Evolutionary conservation across 2,329 filamentous ascomycete species (phyloP), one percentile per base, ranked within the genome.

Genomic region (Beauveria rudraprayagi): DNA sequence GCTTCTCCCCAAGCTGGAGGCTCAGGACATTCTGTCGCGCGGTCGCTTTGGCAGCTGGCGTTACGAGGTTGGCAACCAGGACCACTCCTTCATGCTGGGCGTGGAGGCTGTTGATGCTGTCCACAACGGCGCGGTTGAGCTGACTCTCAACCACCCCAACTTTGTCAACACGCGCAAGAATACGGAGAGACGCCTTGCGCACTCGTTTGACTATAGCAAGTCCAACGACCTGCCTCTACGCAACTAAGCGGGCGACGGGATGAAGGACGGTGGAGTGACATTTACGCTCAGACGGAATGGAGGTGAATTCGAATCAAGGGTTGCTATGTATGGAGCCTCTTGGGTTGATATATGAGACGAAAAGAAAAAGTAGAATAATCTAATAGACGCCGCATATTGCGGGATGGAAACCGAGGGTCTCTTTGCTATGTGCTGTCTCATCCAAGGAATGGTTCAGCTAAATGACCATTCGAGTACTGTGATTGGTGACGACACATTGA

Each of bases 41-140:
- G 94, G 94, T 69, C 92, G 94, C 65, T 99, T 99, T 77, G 94
- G 94, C 70, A 93, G 89, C 82, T 99, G 94, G 94, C 85, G 91
- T 73, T 99, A 99, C 80, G 94, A 99, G 78, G 90, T 86, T 67
- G 92, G 91, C 72, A 96, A 96, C 84, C 92, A 96, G 83, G 92
- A 97, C 77, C 92, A 97, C 83, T 93, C 89, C 28, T 97, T 97
- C 78, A 97, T 97, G 92, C 82, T 96, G 65, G 92, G 92, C 73
- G 92, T 96, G 22, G 92, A 97, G 79, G 92, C 92, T 54, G 92
- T 86, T 44, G 92, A 97, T 78, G 86, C 91, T 79, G 91, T 96
- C 71, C 85, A 92, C 76, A 92, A 88, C 75, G 92, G 92, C 67
- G 88, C 90, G 43, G 89, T 92, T 51, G 92, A 97, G 82, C 80